phyloP scores from a whole-genome alignment of 2,329 filamentous ascomycete genomes.

The Cyphellophora attinorum region DNA sequence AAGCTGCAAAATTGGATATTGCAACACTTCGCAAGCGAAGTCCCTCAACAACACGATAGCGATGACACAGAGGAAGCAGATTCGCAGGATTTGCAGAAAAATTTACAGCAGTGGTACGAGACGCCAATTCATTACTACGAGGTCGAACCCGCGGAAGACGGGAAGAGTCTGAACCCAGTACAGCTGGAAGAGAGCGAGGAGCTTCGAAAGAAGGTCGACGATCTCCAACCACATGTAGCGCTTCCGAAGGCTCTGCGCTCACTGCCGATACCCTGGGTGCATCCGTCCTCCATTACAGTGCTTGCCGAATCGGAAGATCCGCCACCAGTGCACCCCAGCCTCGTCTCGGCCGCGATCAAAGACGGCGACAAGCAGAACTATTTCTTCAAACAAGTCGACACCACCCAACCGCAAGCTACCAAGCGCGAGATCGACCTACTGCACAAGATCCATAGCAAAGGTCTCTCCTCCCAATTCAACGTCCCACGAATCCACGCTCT shows the following conservation, averaged over 20 bases:
- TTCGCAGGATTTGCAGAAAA: background rate
- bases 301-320: conserved; percentile 5
- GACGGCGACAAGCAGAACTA: background rate
- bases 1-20: conserved; percentile 8
- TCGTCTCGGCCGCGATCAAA: background rate
- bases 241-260: conserved; percentile 4
- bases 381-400: conserved; percentile 2
- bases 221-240: conserved; percentile 1
- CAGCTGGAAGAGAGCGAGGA: background rate
- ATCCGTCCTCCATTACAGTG: conserved; percentile 1
- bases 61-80: background rate
- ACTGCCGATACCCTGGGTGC: conserved; percentile 3
- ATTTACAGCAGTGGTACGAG: conserved; percentile 6
- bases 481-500: conserved; percentile 1
- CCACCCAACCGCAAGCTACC: conserved; percentile 1
- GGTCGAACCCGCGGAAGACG: conserved; percentile 3
- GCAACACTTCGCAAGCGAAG: conserved; percentile 2
- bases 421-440: conserved; percentile 2
- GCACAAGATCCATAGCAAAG: background rate
- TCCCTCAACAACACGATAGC: background rate
- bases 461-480: background rate
- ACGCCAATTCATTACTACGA: conserved; percentile 3
- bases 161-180: background rate
- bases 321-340: conserved; percentile 3
- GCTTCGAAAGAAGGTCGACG: conserved; percentile 1